A percentile compares a stretch with the other conserved stretches of the same genome.
phyloP scores from a whole-genome alignment of 257 asterid species.

The Marsdenia floribunda region DNA sequence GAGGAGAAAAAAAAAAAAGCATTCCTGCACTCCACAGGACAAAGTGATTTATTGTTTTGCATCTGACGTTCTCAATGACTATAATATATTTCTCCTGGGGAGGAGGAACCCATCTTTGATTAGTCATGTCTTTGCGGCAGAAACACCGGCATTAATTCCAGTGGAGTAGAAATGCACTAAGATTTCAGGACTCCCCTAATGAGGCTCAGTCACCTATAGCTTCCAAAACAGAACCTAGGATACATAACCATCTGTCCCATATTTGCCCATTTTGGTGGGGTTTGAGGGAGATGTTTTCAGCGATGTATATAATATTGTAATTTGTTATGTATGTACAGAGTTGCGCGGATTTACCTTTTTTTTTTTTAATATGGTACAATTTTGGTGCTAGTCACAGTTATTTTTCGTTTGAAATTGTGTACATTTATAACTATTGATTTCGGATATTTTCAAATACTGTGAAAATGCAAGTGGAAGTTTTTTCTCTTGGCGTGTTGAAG shows the following conservation, averaged over 20 bases:
- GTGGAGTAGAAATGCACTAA: background rate
- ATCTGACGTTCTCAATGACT: background rate
- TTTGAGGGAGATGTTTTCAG: background rate
- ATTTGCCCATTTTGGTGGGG: background rate
- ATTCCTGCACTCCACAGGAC: background rate
- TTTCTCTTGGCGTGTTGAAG: background rate
- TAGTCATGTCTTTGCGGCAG: background rate
- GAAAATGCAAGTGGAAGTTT: background rate
- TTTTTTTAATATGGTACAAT: background rate
- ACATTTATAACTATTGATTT: background rate
- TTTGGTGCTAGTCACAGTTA: background rate
- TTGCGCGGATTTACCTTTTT: background rate
- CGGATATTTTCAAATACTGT: background rate
- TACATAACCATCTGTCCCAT: background rate
- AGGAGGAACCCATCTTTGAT: background rate
- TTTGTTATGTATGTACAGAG: background rate
- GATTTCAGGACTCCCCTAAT: background rate
- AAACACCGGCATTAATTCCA: background rate
- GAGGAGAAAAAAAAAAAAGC: background rate
- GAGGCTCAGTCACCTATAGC: background rate
- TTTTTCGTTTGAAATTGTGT: background rate
- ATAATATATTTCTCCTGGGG: too few species aligned
- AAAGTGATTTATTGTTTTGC: background rate
- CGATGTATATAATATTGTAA: background rate
- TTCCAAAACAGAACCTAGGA: background rate